Conservation (phyloP, 106 monocot species). For the Allium cepa region DNA sequence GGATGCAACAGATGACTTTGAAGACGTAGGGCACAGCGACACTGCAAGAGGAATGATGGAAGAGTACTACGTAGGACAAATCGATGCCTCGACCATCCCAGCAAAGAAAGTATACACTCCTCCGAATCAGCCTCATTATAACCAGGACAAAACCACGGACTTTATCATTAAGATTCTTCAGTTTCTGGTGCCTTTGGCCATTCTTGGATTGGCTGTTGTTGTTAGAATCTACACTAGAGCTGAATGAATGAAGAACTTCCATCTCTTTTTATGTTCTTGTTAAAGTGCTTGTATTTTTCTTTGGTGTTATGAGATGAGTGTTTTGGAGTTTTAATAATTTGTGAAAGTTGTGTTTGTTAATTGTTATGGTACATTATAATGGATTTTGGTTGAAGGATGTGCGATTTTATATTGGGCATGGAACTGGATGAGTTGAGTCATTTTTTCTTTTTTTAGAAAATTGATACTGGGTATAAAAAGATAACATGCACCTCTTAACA, state of each 20-base stretch:
- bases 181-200: conserved; percentile 63
- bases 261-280: too few species aligned
- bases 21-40: conserved; percentile 71
- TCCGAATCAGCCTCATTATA: conserved; percentile 61
- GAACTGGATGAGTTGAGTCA: too few species aligned
- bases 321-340: too few species aligned
- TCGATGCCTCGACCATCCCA: conserved; percentile 58
- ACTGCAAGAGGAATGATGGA: conserved; percentile 68
- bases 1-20: conserved; percentile 77
- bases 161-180: conserved; percentile 67
- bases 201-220: conserved; percentile 60
- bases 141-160: conserved; percentile 67
- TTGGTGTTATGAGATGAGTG: too few species aligned
- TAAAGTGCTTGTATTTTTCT: too few species aligned
- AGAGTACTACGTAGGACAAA: conserved; percentile 59
- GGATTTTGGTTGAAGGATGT: too few species aligned
- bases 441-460: too few species aligned
- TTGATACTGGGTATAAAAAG: too few species aligned
- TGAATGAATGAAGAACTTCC: conserved; percentile 1
- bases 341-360: too few species aligned
- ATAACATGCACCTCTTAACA: too few species aligned
- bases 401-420: too few species aligned
- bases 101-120: conserved; percentile 36
- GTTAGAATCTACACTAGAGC: conserved; percentile 70
- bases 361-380: too few species aligned